Conservation (phyloP, 164 flowering plant genomes). For the Stephania japonica region DNA sequence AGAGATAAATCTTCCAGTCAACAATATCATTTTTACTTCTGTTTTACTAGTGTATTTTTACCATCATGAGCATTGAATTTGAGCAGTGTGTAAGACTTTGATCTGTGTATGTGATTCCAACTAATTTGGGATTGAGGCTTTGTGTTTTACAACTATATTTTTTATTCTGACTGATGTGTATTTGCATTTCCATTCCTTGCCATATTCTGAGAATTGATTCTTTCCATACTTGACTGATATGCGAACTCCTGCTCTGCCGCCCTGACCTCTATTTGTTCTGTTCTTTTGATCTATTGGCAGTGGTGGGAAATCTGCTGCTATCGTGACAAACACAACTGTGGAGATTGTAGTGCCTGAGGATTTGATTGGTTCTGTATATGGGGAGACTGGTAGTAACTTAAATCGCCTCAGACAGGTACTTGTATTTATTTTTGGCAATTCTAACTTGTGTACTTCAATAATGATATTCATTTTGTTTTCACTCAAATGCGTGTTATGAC, state of each 20-base stretch:
- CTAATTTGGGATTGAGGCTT: no score
- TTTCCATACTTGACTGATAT: neutral
- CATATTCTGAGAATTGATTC: no score
- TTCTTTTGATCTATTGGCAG: conserved; percentile 28
- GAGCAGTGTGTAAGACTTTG: no score
- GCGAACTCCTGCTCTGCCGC: neutral
- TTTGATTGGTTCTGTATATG: conserved; percentile 58
- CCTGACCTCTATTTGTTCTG: neutral
- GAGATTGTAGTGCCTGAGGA: conserved; percentile 69
- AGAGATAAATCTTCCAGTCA: no score
- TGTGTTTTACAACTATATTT: no score
- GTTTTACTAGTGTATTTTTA: no score
- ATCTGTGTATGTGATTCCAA: no score
- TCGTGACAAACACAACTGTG: conserved; percentile 72
- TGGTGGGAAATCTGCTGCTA: conserved; percentile 63
- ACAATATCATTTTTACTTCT: no score
- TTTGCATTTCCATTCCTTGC: no score
- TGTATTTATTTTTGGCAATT: neutral
- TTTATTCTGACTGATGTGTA: no score
- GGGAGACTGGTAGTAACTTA: conserved; percentile 74
- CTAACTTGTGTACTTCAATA: no score
- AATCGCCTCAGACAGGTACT: conserved; percentile 70
- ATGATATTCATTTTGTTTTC: neutral
- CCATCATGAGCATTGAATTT: no score
- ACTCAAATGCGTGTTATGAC: neutral